Percentiles rank a stretch among this genome's conserved stretches.
Conservation (phyloP, 176 grass and related monocot species). For the Lolium rigidum region DNA sequence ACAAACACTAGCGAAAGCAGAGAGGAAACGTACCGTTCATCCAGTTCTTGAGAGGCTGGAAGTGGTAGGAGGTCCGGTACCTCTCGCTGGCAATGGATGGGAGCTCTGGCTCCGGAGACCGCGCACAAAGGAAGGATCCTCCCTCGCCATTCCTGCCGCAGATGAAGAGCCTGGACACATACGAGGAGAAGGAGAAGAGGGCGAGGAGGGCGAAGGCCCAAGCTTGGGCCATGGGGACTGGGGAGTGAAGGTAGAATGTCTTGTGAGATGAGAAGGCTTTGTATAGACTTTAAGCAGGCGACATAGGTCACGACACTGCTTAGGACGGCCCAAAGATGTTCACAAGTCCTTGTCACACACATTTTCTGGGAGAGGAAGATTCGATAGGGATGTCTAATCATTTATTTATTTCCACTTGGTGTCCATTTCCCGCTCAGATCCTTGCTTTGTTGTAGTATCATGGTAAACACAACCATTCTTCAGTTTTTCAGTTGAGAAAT, state of each 20-base stretch:
- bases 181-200: conserved; percentile 33
- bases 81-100: conserved; percentile 59
- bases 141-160: conserved; percentile 42
- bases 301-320: no score
- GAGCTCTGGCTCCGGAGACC: conserved; percentile 37
- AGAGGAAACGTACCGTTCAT: conserved; percentile 65
- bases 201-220: conserved; percentile 51
- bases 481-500: neutral
- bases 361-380: neutral
- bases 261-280: conserved; percentile 27
- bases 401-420: conserved; percentile 15
- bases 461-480: neutral
- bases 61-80: conserved; percentile 71
- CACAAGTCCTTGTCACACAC: neutral
- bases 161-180: conserved; percentile 11
- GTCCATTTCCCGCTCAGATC: conserved; percentile 18
- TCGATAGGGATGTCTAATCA: neutral
- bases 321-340: no score
- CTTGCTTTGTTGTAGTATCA: conserved; percentile 7
- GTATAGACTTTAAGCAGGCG: neutral
- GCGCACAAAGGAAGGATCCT: conserved; percentile 61
- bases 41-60: conserved; percentile 77
- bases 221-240: conserved; percentile 29
- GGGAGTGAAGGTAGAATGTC: conserved; percentile 10
- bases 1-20: neutral